Base-by-base conservation (phyloP, 495 filamentous ascomycete genomes). In the Trichocladium antarcticum region DNA sequence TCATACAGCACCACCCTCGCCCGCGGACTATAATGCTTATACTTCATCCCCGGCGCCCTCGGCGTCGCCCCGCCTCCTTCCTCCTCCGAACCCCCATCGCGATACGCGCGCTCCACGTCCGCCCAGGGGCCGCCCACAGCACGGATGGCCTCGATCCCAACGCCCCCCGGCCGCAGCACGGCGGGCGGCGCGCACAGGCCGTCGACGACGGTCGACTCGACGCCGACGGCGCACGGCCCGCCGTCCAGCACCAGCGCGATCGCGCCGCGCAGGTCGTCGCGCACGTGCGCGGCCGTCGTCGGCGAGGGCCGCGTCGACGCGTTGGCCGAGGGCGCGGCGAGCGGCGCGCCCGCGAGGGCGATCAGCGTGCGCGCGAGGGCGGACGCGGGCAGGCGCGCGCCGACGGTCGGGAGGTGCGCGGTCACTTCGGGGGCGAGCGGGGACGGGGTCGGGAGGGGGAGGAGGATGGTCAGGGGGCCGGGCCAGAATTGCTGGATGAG, bases 201-300 rank as follows among this genome's bases (percentile, higher is more conserved):
- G 57, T 96, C 92, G 1, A 99, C 87, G 7, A 99, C 93, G 6
- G 93, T 99, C 55, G 87, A 94, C 67, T 99, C 92, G 0, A 99
- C 87, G 5, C 92, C 92, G 5, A 99, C 87, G 1, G 70, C 70
- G 56, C 89, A 95, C 1, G 78, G 61, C 1, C 92, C 92, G 2
- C 93, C 92, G 50, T 99, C 93, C 1, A 99, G 69, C 51, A 99
- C 89, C 6, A 90, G 66, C 36, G 84, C 81, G 47, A 99, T 95
- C n/a, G 82, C 76, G 4, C 85, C 85, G 32, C 83, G 59, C 10
- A 99, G 69, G 63, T 99, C 92, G 40, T 95, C 80, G 5, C 75
- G 68, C 21, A 99, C 92, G 63, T 99, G 92, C 54, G 80, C 74
- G 14, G 92, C 93, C 1, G 82, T 82, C 0, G 92, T 98, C 0